Evolutionary conservation across 2,329 filamentous ascomycete genomes (phyloP).

Genomic region (Alternaria arbusti): DNA sequence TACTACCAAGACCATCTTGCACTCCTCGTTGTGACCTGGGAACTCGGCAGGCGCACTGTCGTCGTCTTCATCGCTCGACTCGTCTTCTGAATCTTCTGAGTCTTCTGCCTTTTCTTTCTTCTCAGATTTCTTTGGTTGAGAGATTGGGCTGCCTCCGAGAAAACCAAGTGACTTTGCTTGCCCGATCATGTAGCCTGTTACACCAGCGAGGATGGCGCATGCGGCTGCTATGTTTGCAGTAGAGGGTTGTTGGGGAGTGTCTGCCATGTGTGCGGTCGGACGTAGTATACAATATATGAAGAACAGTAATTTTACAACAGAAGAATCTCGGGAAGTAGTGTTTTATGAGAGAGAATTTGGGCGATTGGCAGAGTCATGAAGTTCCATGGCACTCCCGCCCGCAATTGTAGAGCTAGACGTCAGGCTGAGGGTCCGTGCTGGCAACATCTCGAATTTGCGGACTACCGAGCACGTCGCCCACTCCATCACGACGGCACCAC

Average conservation of each 20-base stretch:
- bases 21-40: constrained; percentile 71
- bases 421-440: constrained; percentile 6
- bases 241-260: constrained; percentile 56
- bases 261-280: constrained; percentile 25
- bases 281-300: not conserved
- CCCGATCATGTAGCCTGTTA: constrained; percentile 77
- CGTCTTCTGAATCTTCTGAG: constrained; percentile 33
- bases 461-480: constrained; percentile 28
- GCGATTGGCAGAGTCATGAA: not conserved
- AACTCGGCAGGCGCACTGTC: constrained; percentile 52
- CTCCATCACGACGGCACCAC: constrained; percentile 21
- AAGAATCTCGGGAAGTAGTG: not conserved
- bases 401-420: constrained; percentile 4
- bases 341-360: no score
- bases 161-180: constrained; percentile 73
- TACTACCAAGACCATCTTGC: constrained; percentile 92
- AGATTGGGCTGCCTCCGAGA: constrained; percentile 63
- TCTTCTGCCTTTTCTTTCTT: constrained; percentile 9
- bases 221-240: constrained; percentile 69
- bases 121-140: constrained; percentile 20
- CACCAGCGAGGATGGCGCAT: constrained; percentile 74
- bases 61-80: constrained; percentile 40
- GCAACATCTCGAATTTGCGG: constrained; percentile 23
- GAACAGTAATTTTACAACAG: not conserved
- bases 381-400: not conserved